Base-by-base conservation (phyloP, 1,284 basidiomycete species). In the Ceratobasidium sp. region DNA sequence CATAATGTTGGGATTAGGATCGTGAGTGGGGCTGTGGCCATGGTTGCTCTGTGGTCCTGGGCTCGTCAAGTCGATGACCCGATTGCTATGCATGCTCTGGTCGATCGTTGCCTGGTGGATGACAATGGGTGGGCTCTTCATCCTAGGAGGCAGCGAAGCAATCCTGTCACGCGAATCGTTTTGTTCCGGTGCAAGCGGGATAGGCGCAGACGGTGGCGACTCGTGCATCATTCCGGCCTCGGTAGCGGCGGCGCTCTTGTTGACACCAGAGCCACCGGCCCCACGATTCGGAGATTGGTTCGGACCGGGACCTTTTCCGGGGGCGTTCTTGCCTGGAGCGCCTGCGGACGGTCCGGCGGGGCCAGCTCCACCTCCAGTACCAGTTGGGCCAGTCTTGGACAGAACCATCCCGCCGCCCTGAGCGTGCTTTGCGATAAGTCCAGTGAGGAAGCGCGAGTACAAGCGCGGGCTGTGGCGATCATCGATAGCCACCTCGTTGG, bases 381-480 rank as follows among this genome's bases (percentile, higher is more conserved):
- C 60, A 22, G 27, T 22, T 17, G 12, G 13, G 13, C 22, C 3
- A 20, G 62, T 35, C 50, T 35, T 40, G 27, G 32, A 13, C 5
- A 67, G 38, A 6, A 54, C 40, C 62, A 54, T 53, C 17, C 35
- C 49, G 25, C 42, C 42, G n/a, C 45, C 45, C 20, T 54, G 62
- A 2, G 34, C 34, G 22, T 67, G 86, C 70, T 84, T 85, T 32
- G 86, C 83, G 31, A 92, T 80, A 10, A 92, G 79, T 29, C 86
- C 82, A 0, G 87, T 85, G 1, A 93, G 82, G 82, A 93, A 93
- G 13, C 90, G 86, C 5, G 91, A 89, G 75, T 92, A 92, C 38
- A 93, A 80, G 73, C 87, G 89, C 0, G 91, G 91, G 0, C 89
- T 92, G 75, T 93, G 91, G 12, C 88, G 85, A 72, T 92, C 90